phyloP scores from a whole-genome alignment of 2,329 filamentous ascomycete genomes.

The Aotearoamyces nothofagi region DNA sequence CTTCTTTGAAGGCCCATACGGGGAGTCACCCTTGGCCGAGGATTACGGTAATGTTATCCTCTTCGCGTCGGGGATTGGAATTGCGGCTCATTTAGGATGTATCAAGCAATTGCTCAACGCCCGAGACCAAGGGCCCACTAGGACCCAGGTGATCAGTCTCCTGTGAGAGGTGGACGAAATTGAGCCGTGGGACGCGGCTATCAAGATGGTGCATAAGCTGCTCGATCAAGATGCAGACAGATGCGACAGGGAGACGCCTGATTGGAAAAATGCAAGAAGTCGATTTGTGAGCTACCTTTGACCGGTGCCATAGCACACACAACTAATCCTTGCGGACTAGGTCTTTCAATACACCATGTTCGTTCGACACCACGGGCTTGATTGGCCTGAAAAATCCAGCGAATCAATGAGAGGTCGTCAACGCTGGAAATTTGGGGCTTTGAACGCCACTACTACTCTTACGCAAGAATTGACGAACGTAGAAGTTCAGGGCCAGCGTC shows the following conservation, averaged over 20 bases:
- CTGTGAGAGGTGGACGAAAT: constrained; percentile 6
- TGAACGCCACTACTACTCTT: constrained; percentile 5
- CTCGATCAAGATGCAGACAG: constrained; percentile 6
- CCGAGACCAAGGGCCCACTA: constrained; percentile 1
- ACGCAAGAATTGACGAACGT: constrained; percentile 5
- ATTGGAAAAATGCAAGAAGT: constrained; percentile 1
- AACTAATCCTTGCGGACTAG: constrained; percentile 3
- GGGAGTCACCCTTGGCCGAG: constrained; percentile 1
- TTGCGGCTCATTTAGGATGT: constrained; percentile 6
- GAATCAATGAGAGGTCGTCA: constrained; percentile 6
- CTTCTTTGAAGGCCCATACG: constrained; percentile 2
- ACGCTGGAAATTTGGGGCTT: constrained; percentile 6
- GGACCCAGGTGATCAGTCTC: constrained; percentile 3
- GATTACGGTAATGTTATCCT: constrained; percentile 18
- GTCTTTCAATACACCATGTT: constrained; percentile 7
- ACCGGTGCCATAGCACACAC: not conserved
- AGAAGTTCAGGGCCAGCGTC: constrained; percentile 5
- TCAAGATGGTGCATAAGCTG: constrained; percentile 7
- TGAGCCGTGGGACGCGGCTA: constrained; percentile 6
- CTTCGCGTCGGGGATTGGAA: constrained; percentile 35
- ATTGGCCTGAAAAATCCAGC: constrained; percentile 6
- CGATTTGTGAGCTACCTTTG: constrained; percentile 5
- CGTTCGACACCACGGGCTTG: constrained; percentile 6
- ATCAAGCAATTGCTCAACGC: constrained; percentile 4
- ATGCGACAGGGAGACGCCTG: constrained; percentile 4